Conservation (phyloP, 73 alveolate species). For the Tetrahymena thermophila region DNA sequence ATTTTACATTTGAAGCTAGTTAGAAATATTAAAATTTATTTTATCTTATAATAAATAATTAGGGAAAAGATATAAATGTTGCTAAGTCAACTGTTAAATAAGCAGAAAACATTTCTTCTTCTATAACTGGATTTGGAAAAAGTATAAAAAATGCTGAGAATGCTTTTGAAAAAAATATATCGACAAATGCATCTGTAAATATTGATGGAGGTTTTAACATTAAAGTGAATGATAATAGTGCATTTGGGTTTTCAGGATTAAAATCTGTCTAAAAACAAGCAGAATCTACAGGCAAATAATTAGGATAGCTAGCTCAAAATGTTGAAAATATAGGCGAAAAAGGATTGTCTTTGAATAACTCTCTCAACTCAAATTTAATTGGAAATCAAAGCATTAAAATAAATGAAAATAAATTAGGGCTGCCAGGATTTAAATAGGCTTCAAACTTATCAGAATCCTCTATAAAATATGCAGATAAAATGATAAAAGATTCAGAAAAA, state of each 20-base stretch:
- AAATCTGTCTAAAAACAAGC: neutral
- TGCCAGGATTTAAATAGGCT: neutral
- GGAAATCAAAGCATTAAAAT: no score
- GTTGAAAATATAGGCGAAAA: no score
- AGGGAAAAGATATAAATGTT: neutral
- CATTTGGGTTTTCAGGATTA: neutral
- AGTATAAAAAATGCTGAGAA: neutral
- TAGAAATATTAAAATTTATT: no score
- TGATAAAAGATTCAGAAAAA: neutral
- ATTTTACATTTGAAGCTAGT: neutral
- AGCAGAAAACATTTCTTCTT: neutral
- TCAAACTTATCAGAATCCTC: neutral
- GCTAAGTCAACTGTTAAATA: neutral
- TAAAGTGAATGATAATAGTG: neutral
- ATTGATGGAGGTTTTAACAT: neutral
- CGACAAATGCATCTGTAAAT: neutral
- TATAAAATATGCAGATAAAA: neutral
- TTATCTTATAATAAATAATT: no score
- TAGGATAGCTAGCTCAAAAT: neutral
- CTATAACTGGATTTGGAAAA: neutral
- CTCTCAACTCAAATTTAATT: neutral
- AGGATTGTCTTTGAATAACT: neutral
- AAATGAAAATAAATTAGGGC: neutral
- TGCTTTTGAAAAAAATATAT: neutral
- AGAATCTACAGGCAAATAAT: neutral